Evolutionary conservation across 2,329 filamentous ascomycete genomes (phyloP).

Genomic region (Fusarium annulatum): DNA sequence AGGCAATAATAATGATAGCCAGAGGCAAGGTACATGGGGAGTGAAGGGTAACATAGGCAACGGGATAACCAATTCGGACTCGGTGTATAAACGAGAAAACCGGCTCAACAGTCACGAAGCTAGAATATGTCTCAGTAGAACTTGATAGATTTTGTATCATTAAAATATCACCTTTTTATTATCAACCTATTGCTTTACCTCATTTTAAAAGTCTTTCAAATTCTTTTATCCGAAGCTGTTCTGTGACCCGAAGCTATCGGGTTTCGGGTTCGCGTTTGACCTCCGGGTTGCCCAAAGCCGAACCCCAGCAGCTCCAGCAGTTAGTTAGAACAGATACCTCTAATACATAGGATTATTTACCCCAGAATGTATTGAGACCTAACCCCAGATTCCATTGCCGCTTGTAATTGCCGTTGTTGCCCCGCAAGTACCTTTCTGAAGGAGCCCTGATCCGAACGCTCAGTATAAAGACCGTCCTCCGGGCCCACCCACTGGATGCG

Average conservation of each 20-base stretch:
- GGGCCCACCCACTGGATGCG: neutral
- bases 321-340: accelerated
- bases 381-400: neutral
- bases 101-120: neutral
- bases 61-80: neutral
- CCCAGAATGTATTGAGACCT: accelerated
- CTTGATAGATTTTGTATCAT: neutral
- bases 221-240: neutral
- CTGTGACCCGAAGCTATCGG: neutral
- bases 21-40: accelerated
- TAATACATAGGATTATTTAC: neutral
- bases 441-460: neutral
- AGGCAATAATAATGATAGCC: neutral
- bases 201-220: neutral
- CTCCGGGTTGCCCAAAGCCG: accelerated
- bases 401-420: too few species aligned
- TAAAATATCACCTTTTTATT: neutral
- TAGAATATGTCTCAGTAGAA: neutral
- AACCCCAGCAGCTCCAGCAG: neutral
- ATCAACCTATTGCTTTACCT: too few species aligned
- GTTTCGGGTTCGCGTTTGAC: neutral
- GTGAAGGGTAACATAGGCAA: neutral
- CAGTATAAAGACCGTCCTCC: neutral
- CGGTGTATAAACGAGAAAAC: too few species aligned
- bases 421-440: neutral